A percentile compares a stretch with the other conserved stretches of the same genome.
These are phyloP conservation scores for Eucalyptus regnans DNA, from an alignment of 345 rosid genomes.

Conservation along the genomic window DNA sequence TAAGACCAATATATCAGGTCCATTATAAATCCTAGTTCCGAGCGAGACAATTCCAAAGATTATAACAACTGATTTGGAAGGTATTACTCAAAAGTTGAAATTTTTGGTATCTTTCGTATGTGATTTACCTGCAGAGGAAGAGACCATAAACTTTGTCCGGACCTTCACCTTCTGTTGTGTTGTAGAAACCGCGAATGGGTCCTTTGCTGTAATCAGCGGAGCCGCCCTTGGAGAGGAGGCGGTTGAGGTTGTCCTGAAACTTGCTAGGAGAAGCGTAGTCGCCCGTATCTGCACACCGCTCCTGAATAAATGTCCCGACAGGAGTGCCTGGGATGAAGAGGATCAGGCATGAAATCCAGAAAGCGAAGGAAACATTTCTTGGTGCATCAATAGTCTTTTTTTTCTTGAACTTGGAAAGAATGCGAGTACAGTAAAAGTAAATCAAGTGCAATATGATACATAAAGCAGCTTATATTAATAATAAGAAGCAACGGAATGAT, in stretches of 20 bases:
- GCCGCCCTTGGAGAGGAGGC: accelerated
- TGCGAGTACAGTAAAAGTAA: not conserved
- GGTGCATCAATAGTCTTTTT: not conserved
- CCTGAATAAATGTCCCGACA: not conserved
- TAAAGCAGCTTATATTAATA: too few species aligned
- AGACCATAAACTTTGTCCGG: not conserved
- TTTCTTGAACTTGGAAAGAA: not conserved
- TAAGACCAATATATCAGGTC: not conserved
- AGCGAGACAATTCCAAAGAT: too few species aligned
- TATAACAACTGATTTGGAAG: too few species aligned
- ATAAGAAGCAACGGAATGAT: too few species aligned
- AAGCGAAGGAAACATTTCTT: not conserved
- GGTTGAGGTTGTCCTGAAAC: not conserved
- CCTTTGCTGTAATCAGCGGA: not conserved
- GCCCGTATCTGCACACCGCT: not conserved
- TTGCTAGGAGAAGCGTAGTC: not conserved
- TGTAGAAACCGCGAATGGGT: not conserved
- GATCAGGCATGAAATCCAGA: not conserved
- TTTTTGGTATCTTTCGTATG: not conserved
- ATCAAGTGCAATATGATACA: not conserved
- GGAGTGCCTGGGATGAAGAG: not conserved
- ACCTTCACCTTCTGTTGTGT: not conserved
- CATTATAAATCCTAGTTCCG: not conserved
- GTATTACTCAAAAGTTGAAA: accelerated
- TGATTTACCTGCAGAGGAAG: not conserved